Base-by-base conservation (phyloP, 805 yeast species). In the Lipomyces orientalis region DNA sequence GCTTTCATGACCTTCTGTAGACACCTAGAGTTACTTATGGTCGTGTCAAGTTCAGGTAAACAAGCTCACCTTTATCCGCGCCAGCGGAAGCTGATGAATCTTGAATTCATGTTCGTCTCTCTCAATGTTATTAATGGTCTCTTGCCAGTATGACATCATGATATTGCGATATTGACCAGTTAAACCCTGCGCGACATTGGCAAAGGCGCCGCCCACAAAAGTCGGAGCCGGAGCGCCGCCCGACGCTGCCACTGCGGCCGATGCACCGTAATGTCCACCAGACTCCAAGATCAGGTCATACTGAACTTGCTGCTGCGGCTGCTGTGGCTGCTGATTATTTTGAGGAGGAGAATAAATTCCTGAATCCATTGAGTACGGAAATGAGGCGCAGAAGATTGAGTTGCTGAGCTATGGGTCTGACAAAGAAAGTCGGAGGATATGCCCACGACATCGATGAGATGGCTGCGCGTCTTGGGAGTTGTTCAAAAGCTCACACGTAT, bases 111-210 rank as follows among this genome's bases (percentile, higher is more conserved):
- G 97, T 66, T 89, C 91, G 74, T 88, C 92, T n/a, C 85, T 84
- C 79, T 95, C 99, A 60, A 95, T 92, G 64, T 89, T 86, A 76
- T 92, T 92, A 78, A 95, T 93, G 14, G 97, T 89, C 73, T 91
- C 96, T 80, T 95, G 99, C 99, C 99, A 95, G 78, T 94, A 95
- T 69, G 91, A 93, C 86, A 96, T 89, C 93, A 95, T 90, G 82
- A 89, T 85, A 73, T 91, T 93, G 67, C 92, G 85, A 79, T 93
- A 89, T 65, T 87, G 86, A 1, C 97, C 97, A 6, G 84, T 83
- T 25, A 94, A 81, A 0, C 98, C 98, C 75, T 93, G 98, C 1
- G 97, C 97, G 6, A 95, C 98, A 77, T 95, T 95, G 68, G 86
- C 84, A 75, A 91, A 91, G 29, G 91, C 91, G 63, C 90, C 88